Conservation (phyloP, 2,329 filamentous ascomycete genomes). For the Pyrenophora tritici-repentis region DNA sequence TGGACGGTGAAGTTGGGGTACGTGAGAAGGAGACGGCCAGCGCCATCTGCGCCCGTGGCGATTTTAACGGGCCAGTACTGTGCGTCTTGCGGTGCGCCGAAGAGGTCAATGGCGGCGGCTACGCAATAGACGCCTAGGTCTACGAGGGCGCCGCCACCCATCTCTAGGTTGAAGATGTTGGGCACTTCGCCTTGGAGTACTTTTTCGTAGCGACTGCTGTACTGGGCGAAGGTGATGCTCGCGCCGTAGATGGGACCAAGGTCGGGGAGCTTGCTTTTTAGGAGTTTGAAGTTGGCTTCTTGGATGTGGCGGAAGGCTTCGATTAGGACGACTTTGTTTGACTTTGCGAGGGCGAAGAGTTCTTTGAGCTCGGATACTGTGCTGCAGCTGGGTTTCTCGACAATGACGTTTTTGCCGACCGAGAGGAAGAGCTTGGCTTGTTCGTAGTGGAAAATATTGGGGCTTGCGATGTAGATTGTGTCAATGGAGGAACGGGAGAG, state of each 20-base stretch:
- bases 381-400: conserved; percentile 57
- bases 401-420: conserved; percentile 55
- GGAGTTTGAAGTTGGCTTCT: conserved; percentile 55
- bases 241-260: conserved; percentile 53
- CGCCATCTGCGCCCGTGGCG: conserved; percentile 54
- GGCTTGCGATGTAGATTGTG: conserved; percentile 56
- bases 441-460: conserved; percentile 54
- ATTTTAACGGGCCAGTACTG: conserved; percentile 53
- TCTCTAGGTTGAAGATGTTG: conserved; percentile 56
- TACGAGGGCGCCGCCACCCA: conserved; percentile 54
- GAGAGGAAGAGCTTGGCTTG: conserved; percentile 52
- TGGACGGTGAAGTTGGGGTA: conserved; percentile 54
- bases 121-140: conserved; percentile 57
- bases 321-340: conserved; percentile 51
- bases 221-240: conserved; percentile 52
- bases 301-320: conserved; percentile 58
- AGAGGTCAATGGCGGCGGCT: conserved; percentile 54
- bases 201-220: conserved; percentile 53
- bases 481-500: conserved; percentile 48
- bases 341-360: conserved; percentile 50
- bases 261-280: conserved; percentile 46
- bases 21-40: conserved; percentile 50
- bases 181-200: conserved; percentile 54
- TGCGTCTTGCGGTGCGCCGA: conserved; percentile 50
- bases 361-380: conserved; percentile 51